phyloP scores from a whole-genome alignment of 306 rosid genomes.

The Canavalia ensiformis region DNA sequence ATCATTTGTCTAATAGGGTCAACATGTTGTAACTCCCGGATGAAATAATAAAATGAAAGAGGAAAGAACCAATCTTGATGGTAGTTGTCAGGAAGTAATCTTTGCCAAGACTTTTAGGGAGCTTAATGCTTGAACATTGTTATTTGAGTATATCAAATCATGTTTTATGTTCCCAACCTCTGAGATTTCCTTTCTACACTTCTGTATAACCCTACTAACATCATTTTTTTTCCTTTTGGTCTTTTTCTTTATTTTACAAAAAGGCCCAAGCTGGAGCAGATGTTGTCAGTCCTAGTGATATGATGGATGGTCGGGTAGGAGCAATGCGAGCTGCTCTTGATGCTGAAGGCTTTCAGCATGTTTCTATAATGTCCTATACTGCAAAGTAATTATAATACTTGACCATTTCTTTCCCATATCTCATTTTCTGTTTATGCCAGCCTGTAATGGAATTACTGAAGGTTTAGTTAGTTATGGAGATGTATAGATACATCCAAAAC shows the following conservation, averaged over 20 bases:
- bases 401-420: constrained; percentile 31
- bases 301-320: constrained; percentile 99
- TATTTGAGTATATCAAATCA: background rate
- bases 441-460: constrained; percentile 33
- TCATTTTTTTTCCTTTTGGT: background rate
- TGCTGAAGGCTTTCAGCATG: constrained; percentile 95
- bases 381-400: constrained; percentile 71
- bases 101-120: constrained; percentile 12
- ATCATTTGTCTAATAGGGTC: constrained; percentile 16
- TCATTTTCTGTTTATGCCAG: constrained; percentile 36
- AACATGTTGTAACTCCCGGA: background rate
- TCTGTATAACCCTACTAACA: constrained; percentile 24
- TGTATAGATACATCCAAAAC: constrained; percentile 26
- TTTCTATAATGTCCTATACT: constrained; percentile 92
- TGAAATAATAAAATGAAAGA: constrained; percentile 5
- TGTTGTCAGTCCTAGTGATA: constrained; percentile 97
- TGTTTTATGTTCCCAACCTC: constrained; percentile 27
- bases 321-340: constrained; percentile 91
- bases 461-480: constrained; percentile 1
- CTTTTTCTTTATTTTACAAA: constrained; percentile 35
- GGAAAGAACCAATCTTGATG: constrained; percentile 1
- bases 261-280: constrained; percentile 99
- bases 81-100: constrained; percentile 18
- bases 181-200: constrained; percentile 26
- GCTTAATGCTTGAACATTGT: constrained; percentile 36